phyloP scores from a whole-genome alignment of 768 basidiomycete genomes.

The Mycena galopus region DNA sequence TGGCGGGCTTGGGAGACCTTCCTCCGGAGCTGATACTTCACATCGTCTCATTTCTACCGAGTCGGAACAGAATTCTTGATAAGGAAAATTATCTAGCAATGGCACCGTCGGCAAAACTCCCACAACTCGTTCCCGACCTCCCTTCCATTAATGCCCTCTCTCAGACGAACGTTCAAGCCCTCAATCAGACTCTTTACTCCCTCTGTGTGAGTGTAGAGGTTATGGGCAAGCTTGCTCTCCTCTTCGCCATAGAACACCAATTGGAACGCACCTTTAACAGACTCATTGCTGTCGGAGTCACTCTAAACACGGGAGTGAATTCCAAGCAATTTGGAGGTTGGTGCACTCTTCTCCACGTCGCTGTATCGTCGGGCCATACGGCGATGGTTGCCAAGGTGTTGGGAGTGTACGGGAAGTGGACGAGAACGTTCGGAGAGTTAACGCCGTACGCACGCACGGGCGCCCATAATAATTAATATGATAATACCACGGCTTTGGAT shows the following conservation, averaged over 20 bases:
- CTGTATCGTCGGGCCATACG: background rate
- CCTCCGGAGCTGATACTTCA: background rate
- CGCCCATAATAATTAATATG: too few relatives aligned
- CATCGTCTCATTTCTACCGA: background rate
- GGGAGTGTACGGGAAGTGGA: background rate
- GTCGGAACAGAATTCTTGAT: background rate
- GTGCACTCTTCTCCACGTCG: background rate
- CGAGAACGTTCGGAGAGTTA: too few relatives aligned
- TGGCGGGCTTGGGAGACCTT: too few relatives aligned
- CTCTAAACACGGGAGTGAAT: background rate
- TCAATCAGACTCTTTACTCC: background rate
- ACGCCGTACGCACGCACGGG: background rate
- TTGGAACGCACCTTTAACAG: conserved; percentile 1
- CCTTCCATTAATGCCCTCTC: background rate
- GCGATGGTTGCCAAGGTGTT: background rate
- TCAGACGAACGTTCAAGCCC: background rate
- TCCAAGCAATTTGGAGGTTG: background rate
- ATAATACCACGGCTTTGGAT: background rate
- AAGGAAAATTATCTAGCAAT: background rate
- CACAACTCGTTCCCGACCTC: background rate
- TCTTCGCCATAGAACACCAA: background rate
- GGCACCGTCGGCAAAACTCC: background rate
- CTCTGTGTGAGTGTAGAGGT: background rate
- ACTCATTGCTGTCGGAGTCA: background rate
- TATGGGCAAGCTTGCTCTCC: background rate